Evolutionary conservation across 805 yeast genomes (phyloP).

Genomic region (Metschnikowia chrysomelidarum): DNA sequence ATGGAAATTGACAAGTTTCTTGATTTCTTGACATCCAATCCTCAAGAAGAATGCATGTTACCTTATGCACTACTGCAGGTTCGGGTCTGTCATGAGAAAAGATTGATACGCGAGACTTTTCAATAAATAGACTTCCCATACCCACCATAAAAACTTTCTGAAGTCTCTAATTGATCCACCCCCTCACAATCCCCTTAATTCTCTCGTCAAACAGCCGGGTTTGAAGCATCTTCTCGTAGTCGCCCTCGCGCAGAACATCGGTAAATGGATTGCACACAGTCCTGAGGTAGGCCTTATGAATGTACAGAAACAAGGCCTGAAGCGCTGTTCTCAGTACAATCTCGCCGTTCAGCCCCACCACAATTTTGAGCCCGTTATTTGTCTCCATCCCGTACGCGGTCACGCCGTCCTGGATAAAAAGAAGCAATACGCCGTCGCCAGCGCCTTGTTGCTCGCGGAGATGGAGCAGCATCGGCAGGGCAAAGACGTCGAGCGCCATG

Average conservation of each 20-base stretch:
- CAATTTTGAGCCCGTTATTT: constrained; percentile 63
- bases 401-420: constrained; percentile 66
- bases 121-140: constrained; percentile 1
- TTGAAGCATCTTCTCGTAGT: constrained; percentile 28
- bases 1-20: too few species aligned
- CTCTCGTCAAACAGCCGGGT: constrained; percentile 30
- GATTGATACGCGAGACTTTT: too few species aligned
- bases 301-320: constrained; percentile 27
- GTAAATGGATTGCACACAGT: constrained; percentile 64
- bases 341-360: constrained; percentile 46
- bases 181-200: constrained; percentile 25
- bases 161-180: constrained; percentile 26
- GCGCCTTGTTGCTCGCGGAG: constrained; percentile 35
- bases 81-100: too few species aligned
- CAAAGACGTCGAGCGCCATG: constrained; percentile 69
- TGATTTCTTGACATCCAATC: too few species aligned
- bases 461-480: constrained; percentile 47
- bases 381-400: constrained; percentile 69
- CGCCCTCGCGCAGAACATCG: constrained; percentile 19
- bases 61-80: too few species aligned
- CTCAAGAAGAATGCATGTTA: too few species aligned
- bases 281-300: constrained; percentile 55
- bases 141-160: neutral
- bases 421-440: constrained; percentile 36
- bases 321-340: constrained; percentile 13